Conservation (phyloP, 2,329 filamentous ascomycete species). For the Fusarium solani-melongenae region DNA sequence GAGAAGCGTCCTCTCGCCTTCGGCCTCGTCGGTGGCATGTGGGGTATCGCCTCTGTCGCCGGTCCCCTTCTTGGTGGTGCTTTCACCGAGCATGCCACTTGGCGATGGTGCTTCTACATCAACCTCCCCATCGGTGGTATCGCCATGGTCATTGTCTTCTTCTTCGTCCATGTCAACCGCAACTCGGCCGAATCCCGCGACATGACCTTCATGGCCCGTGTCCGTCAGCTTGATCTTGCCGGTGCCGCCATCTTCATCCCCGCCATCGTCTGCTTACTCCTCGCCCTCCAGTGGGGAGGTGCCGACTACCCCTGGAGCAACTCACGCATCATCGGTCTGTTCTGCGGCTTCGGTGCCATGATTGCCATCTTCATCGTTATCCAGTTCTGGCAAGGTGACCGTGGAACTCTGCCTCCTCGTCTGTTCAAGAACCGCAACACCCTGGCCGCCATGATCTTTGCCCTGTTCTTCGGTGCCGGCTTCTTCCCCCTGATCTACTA, state of each 20-base stretch:
- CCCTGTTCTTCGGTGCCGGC: constrained; percentile 60
- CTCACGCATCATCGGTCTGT: constrained; percentile 61
- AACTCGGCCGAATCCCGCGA: constrained; percentile 47
- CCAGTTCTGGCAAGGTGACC: constrained; percentile 56
- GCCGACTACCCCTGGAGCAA: constrained; percentile 62
- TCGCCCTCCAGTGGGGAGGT: constrained; percentile 69
- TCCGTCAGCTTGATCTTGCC: constrained; percentile 60
- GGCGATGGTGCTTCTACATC: constrained; percentile 65
- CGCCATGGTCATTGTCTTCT: constrained; percentile 59
- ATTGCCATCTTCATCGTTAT: constrained; percentile 59
- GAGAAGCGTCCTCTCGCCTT: constrained; percentile 65
- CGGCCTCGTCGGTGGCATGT: constrained; percentile 66
- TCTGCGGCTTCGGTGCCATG: constrained; percentile 61
- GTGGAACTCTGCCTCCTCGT: constrained; percentile 59
- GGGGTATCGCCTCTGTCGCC: constrained; percentile 64
- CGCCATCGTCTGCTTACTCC: constrained; percentile 62
- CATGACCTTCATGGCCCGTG: constrained; percentile 49
- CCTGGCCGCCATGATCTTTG: constrained; percentile 55
- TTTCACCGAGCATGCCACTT: constrained; percentile 61
- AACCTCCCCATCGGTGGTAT: constrained; percentile 61
- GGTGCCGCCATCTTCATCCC: constrained; percentile 64
- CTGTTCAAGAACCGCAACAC: constrained; percentile 58
- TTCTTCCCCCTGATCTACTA: constrained; percentile 67
- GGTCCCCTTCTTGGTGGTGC: constrained; percentile 63
- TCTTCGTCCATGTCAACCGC: constrained; percentile 57